Conservation (phyloP, 1,139 yeast species). For the Hemisphaericaspora xylofermentans region DNA sequence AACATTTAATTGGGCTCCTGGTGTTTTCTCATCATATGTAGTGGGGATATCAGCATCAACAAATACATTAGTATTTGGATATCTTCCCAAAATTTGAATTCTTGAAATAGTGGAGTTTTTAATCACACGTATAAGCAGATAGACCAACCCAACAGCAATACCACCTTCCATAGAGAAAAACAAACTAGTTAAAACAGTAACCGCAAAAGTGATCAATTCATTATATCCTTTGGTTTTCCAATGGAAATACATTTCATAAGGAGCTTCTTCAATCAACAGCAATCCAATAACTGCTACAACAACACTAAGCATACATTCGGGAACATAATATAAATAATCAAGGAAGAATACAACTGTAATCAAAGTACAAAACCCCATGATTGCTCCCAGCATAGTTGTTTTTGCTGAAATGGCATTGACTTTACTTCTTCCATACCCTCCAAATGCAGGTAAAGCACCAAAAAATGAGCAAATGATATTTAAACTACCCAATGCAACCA, state of each 20-base stretch:
- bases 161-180: constrained; percentile 89
- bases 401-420: constrained; percentile 84
- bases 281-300: constrained; percentile 80
- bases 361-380: constrained; percentile 74
- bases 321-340: constrained; percentile 68
- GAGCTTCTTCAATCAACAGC: constrained; percentile 82
- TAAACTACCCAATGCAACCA: constrained; percentile 79
- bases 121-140: constrained; percentile 76
- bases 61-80: constrained; percentile 74
- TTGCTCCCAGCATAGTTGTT: constrained; percentile 79
- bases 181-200: constrained; percentile 71
- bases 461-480: constrained; percentile 66
- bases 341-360: constrained; percentile 62
- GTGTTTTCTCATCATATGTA: constrained; percentile 4
- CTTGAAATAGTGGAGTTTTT: constrained; percentile 85
- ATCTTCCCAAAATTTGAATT: constrained; percentile 83
- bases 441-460: constrained; percentile 90
- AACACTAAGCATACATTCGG: constrained; percentile 78
- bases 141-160: constrained; percentile 78
- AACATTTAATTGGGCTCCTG: constrained; percentile 20
- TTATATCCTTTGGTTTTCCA: constrained; percentile 71
- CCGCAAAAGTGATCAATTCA: constrained; percentile 71
- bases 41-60: constrained; percentile 68
- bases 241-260: constrained; percentile 74
- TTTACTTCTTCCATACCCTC: constrained; percentile 93